Conservation (phyloP, 1,284 basidiomycete genomes). For the Hortiboletus rubellus region DNA sequence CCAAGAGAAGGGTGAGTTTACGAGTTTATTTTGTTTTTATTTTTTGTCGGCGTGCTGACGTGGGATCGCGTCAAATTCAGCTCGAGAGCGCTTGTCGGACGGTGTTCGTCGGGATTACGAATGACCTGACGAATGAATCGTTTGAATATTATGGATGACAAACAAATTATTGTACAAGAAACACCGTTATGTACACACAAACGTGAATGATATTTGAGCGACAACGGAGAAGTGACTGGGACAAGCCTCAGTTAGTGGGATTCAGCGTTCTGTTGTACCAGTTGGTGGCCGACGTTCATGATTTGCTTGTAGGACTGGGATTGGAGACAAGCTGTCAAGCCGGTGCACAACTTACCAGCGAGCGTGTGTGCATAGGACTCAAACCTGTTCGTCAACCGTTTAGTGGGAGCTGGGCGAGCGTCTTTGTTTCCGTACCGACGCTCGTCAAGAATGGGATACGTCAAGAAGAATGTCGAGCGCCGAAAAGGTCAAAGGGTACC, state of each 20-base stretch:
- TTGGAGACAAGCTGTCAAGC: background rate
- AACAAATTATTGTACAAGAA: conserved; percentile 1
- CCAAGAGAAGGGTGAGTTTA: conserved; percentile 6
- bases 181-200: background rate
- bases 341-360: too few species aligned
- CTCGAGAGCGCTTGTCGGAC: background rate
- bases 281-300: background rate
- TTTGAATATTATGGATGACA: background rate
- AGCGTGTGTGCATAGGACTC: too few species aligned
- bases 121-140: background rate
- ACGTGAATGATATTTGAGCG: background rate
- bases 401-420: too few species aligned
- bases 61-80: background rate
- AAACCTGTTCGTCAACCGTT: too few species aligned
- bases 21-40: background rate
- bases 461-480: background rate
- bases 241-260: background rate
- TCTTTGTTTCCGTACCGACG: background rate
- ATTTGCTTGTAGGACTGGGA: background rate
- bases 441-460: background rate
- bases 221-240: background rate
- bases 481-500: too few species aligned
- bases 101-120: background rate
- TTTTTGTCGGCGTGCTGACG: background rate
- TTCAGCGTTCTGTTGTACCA: background rate